Base-by-base conservation (phyloP, 768 basidiomycete species). In the Pulveroboletus frians region DNA sequence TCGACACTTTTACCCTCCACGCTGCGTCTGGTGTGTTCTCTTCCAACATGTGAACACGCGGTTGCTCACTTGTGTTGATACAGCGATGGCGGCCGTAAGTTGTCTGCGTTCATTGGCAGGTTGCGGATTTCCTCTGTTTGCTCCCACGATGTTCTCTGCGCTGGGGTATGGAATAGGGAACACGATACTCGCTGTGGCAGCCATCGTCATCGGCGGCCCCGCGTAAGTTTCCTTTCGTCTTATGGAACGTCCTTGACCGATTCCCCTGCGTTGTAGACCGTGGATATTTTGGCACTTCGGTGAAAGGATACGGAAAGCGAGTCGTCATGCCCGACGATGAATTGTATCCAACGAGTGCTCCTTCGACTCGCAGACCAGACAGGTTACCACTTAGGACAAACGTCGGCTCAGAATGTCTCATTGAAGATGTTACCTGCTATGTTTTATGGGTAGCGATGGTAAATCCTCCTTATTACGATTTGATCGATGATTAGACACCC, bases 51-150 rank as follows among this genome's bases (percentile, higher is more conserved):
- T 38, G 27, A 2, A 11, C 3, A 29, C 35, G 14, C 3, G 0
- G 9, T 36, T 35, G 11, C 29, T 49, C 15, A 40, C n/a, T 9
- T 30, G 20, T 45, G 27, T 42, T 39, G n/a, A 1, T 66, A 49
- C 47, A 79, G 83, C 85, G 4, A 67, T 90, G 9, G 85, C 85
- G 0, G 84, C 85, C 0, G 78, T 79, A n/a, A 69, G 81, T 0
- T 83, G 66, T 61, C 61, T 88, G 13, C 79, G 88, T 21, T 80
- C 83, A 0, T 47, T 87, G 0, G 78, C 79, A 1, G 88, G 88
- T 0, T 89, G 87, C 46, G 80, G 76, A 1, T 88, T 91, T 60
- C 88, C 88, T 2, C 68, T 90, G 15, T 90, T 90, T 55, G 84
- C 81, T 3, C 80, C 83, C 17, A 70, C 76, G 34, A 84, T 89